Evolutionary conservation across 768 basidiomycete genomes (phyloP), one percentile per base, ranked within the genome.

Genomic region (Termitomyces sp.): DNA sequence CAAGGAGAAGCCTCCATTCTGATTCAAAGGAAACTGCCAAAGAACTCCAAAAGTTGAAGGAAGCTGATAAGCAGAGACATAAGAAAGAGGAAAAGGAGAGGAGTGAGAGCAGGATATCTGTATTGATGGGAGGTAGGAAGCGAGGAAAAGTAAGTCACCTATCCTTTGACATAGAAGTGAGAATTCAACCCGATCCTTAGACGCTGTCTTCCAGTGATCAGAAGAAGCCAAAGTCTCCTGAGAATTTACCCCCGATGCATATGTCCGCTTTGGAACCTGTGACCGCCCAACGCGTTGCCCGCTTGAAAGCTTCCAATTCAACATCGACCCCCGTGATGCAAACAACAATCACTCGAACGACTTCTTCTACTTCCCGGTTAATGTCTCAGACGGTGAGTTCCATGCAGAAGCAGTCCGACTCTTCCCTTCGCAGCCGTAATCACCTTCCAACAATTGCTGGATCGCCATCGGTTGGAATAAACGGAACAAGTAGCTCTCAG

Each of bases 401-500:
- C 2, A 82, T 93, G 85, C 89, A 91, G 69, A 93, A 93, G 69
- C 88, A 88, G 58, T 91, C 92, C 13, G 92, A 94, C 68, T 76
- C 85, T 6, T 93, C 92, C 33, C 80, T 93, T 54, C 87, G 92
- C 22, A 82, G 74, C 54, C 85, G 90, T 60, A 83, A 85, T 67
- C 84, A 87, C 64, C 75, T 96, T 11, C 94, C 93, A 9, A 95
- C 95, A 12, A 96, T 96, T 57, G 93, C 94, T 33, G 95, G 95
- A 34, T 95, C 94, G 3, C 95, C 95, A 4, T 95, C 94, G 13
- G 89, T 93, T 50, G 89, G 86, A 50, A 84, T 83, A 33, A 78
- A 76, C 15, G 81, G 78, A 45, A 75, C 76, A 15, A 78, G 78
- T 54, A 74, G 72, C 56, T 73, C 75, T 48, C 79, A 79, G 62